Conservation (phyloP, 208 protist species). For the Leishmania turanica region DNA sequence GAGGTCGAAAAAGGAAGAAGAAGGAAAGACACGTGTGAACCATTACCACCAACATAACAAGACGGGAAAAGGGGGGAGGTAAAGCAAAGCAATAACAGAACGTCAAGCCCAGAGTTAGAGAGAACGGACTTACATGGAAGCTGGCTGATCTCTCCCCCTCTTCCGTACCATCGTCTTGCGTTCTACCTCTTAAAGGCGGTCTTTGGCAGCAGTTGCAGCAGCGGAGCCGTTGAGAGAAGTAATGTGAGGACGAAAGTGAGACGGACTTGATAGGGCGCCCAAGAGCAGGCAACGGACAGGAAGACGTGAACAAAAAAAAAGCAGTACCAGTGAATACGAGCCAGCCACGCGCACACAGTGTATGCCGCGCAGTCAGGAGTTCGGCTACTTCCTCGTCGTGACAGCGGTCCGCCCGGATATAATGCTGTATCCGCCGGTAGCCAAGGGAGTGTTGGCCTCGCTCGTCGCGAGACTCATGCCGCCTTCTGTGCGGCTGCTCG, state of each 20-base stretch:
- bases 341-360: not conserved
- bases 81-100: conserved; percentile 10
- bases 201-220: not conserved
- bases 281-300: not conserved
- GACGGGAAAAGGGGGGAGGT: conserved; percentile 8
- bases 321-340: not conserved
- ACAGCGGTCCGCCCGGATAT: not conserved
- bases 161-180: not conserved
- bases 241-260: conserved; percentile 17
- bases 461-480: conserved; percentile 32
- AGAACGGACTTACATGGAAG: not conserved
- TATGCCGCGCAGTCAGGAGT: not conserved
- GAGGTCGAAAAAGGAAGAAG: not conserved
- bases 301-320: conserved; percentile 8
- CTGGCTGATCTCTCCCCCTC: not conserved
- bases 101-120: conserved; percentile 2
- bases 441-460: conserved; percentile 31
- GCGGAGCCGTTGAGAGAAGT: not conserved
- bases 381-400: conserved; percentile 1
- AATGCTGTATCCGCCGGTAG: conserved; percentile 15
- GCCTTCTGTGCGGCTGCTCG: conserved; percentile 37
- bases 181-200: not conserved
- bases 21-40: conserved; percentile 6
- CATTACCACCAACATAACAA: conserved; percentile 9
- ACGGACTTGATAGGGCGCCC: not conserved